Evolutionary conservation across 2,329 filamentous ascomycete species (phyloP).

Genomic region (Beauveria sp.): DNA sequence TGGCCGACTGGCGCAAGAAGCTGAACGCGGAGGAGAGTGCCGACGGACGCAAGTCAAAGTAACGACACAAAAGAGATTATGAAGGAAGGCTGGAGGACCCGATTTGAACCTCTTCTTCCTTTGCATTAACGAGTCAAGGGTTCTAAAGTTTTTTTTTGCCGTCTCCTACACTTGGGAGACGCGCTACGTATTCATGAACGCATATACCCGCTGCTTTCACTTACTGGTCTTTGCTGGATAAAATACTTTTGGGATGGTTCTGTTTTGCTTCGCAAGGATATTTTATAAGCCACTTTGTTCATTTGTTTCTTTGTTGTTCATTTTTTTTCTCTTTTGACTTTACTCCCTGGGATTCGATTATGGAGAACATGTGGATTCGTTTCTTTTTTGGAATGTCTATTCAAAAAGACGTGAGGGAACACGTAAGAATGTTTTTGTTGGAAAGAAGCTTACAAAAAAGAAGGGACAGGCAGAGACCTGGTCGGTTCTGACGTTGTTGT

Average conservation of each 20-base stretch:
- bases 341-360: neutral
- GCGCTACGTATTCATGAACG: slow-evolving; percentile 23
- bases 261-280: slow-evolving; percentile 2
- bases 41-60: slow-evolving; percentile 15
- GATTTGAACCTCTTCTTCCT: neutral
- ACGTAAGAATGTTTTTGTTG: neutral
- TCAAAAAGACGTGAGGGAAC: neutral
- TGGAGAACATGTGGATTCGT: neutral
- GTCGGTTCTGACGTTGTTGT: neutral
- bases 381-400: slow-evolving; percentile 11
- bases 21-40: slow-evolving; percentile 50
- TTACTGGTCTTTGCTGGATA: slow-evolving; percentile 10
- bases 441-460: slow-evolving; percentile 1
- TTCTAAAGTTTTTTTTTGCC: slow-evolving; percentile 1
- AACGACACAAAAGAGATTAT: slow-evolving; percentile 15
- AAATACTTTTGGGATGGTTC: slow-evolving; percentile 6
- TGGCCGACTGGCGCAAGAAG: slow-evolving; percentile 74
- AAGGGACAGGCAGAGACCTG: neutral
- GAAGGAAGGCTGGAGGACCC: neutral
- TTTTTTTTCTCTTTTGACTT: slow-evolving; percentile 14
- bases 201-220: slow-evolving; percentile 24
- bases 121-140: slow-evolving; percentile 15
- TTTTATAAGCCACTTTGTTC: slow-evolving; percentile 3
- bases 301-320: neutral
- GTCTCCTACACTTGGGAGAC: slow-evolving; percentile 1